These are phyloP conservation scores for Bauhinia variegata DNA, from an alignment of 306 rosid species.

Conservation along the genomic window DNA sequence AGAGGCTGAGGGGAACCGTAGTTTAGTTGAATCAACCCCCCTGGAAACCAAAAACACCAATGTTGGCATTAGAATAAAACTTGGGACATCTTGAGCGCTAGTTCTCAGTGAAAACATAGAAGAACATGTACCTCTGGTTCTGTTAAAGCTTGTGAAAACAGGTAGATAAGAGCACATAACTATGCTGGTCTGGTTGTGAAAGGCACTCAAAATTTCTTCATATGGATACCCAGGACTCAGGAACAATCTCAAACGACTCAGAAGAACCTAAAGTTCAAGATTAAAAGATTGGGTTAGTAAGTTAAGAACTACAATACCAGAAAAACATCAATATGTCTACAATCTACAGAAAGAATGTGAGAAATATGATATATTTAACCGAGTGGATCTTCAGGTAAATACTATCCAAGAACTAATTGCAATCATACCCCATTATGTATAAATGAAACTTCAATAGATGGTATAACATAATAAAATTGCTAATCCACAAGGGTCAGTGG, in stretches of 20 bases:
- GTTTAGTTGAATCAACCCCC: constrained; percentile 78
- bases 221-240: constrained; percentile 89
- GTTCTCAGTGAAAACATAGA: not conserved
- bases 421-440: not conserved
- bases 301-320: constrained; percentile 54
- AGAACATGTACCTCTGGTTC: constrained; percentile 61
- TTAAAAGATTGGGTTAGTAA: constrained; percentile 12
- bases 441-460: not conserved
- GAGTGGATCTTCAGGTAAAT: not conserved
- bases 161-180: constrained; percentile 86
- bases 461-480: not conserved
- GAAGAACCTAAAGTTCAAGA: constrained; percentile 67
- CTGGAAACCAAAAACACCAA: constrained; percentile 38
- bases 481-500: not conserved
- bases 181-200: constrained; percentile 80
- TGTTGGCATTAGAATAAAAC: constrained; percentile 16
- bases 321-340: not conserved
- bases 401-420: constrained; percentile 14
- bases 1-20: constrained; percentile 90
- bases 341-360: not conserved
- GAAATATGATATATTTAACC: not conserved
- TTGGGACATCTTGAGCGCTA: not conserved
- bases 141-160: constrained; percentile 66
- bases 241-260: constrained; percentile 79
- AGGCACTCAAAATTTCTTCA: constrained; percentile 76